Conservation (phyloP, 2,329 filamentous ascomycete species). For the Penicillium sp. region DNA sequence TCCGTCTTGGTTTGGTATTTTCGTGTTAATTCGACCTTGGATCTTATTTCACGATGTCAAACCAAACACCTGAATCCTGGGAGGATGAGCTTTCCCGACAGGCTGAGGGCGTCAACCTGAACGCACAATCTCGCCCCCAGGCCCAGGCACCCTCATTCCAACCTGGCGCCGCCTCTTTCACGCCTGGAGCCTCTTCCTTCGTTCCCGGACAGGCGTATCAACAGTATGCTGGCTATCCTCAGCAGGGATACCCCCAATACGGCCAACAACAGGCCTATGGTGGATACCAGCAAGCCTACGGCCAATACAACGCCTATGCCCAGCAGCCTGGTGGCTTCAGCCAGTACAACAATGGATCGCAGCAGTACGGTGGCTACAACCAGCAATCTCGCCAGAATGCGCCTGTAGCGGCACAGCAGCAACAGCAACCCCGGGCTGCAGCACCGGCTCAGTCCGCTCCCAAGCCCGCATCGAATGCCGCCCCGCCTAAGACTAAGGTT, state of each 20-base stretch:
- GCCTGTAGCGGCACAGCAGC: constrained; percentile 40
- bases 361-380: constrained; percentile 64
- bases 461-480: constrained; percentile 49
- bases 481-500: constrained; percentile 57
- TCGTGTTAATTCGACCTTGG: constrained; percentile 22
- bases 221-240: constrained; percentile 46
- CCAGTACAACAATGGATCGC: constrained; percentile 40
- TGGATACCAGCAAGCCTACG: constrained; percentile 42
- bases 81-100: constrained; percentile 84
- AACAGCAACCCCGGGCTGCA: constrained; percentile 39
- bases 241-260: constrained; percentile 40
- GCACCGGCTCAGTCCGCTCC: constrained; percentile 44
- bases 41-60: constrained; percentile 64
- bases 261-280: constrained; percentile 26
- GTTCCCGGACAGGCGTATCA: constrained; percentile 69
- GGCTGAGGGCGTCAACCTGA: constrained; percentile 72
- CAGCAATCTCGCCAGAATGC: constrained; percentile 48
- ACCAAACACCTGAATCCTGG: constrained; percentile 78
- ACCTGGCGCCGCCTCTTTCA: constrained; percentile 68
- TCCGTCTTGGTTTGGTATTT: constrained; percentile 20
- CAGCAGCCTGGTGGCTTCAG: constrained; percentile 64
- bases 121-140: constrained; percentile 50
- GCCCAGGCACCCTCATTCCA: constrained; percentile 58
- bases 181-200: constrained; percentile 68
- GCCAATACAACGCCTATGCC: constrained; percentile 35